Evolutionary conservation across 2,329 filamentous ascomycete genomes (phyloP), one percentile per base, ranked within the genome.

Genomic region (Monosporascus sp.): DNA sequence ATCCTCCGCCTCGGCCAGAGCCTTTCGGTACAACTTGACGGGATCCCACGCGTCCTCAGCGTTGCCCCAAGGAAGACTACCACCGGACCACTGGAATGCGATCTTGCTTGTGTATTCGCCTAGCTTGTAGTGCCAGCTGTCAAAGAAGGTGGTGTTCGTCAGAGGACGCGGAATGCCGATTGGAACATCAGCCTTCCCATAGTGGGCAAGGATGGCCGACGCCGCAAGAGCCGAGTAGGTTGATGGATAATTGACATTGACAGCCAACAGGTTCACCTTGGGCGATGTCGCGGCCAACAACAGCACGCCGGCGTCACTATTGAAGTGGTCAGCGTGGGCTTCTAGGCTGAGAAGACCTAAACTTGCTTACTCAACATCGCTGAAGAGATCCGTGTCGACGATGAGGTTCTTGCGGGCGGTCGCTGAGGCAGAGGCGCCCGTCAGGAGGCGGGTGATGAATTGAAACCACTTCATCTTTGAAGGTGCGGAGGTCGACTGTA

Each of bases 31-130:
- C 16, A 80, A 62, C 3, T 62, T 58, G 0, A 79, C 72, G 0
- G 77, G 71, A 16, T 75, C 70, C 66, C 69, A 71, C 0, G 74
- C 68, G 1, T 70, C 66, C 8, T 70, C 67, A 1, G 70, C 67
- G 1, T 60, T 53, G 11, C 59, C 62, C 69, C 69, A 75, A 3
- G 62, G 58, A 5, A 76, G 59, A 16, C 60, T 66, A 2, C 72
- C 72, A 17, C 67, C 66, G 9, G 69, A 64, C 56, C 66, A 78
- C 55, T 72, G 71, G 55, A 73, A 72, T 7, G 74, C 74, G 11
- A 79, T 59, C 59, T 78, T 78, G 63, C 69, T 74, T 0, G 73
- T 64, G 51, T 75, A 80, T 53, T 79, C 77, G 50, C 74, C 72
- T 1, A 71, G 56, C 48, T 66, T 62, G 50, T 66, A 77, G 2